Base-by-base conservation (phyloP, 371 early-diverging fungal genomes). In the Mortierella sp. region DNA sequence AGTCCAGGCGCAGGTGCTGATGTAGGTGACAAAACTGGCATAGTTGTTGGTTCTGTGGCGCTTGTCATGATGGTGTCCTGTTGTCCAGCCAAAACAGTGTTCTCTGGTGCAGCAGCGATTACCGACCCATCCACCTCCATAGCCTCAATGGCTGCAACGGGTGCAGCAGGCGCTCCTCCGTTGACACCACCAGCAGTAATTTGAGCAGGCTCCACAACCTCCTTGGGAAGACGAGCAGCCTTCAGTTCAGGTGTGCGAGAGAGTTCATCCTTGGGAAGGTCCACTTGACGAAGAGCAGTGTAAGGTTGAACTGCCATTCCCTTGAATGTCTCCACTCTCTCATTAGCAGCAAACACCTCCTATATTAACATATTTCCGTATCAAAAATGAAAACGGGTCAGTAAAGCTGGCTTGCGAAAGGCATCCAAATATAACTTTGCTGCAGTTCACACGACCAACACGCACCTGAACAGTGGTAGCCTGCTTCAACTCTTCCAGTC, bases 381-480 rank as follows among this genome's bases (percentile, higher is more conserved):
- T 48, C 35, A 27, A 43, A 41, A 41, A 4, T 3, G 27, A 55
- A 35, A 55, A 32, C 12, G 32, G 12, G 44, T 70, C 8, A 41
- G 32, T 44, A 38, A 8, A 3, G 16, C 49, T 0, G n/a, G 24
- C 6, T 12, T 76, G 18, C 48, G 24, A 70, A 70, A 8, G 3
- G 0, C 32, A 56, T 54, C 14, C 24, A 38, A 27, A 35, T 11
- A 10, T n/a, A 3, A n/a, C 38, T 24, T 29, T 46, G 16, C 63
- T 29, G 24, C 43, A 11, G 11, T 24, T 24, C 41, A 24, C 11
- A 35, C 43, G 8, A 24, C 43, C 6, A 11, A 68, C 16, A 68
- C 68, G 38, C 24, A 91, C 93, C 83, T 91, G 89, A 11, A 89
- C 63, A 12, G 87, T 83, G 2, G 82, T 84, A 2, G 91, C 89